A percentile compares a stretch with the other conserved stretches of the same genome.
Conservation (phyloP, 306 rosid species). For the Quillaja saponaria region DNA sequence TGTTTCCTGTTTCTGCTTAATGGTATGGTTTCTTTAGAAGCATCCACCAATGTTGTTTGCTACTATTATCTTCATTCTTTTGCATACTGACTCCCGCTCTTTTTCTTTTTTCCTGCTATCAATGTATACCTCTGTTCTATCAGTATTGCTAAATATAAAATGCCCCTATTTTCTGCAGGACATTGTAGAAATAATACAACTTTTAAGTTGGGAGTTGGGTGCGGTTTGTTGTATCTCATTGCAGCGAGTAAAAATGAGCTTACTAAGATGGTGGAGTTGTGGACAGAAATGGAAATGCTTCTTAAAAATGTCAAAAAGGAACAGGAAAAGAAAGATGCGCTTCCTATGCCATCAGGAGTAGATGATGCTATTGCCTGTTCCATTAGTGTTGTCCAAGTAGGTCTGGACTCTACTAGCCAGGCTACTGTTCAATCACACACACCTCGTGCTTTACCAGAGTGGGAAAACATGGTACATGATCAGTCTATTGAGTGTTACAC, state of each 20-base stretch:
- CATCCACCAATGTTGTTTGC: too few species aligned
- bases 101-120: background rate
- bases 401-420: constrained; percentile 43
- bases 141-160: background rate
- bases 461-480: constrained; percentile 27
- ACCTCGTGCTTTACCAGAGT: constrained; percentile 31
- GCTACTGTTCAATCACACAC: constrained; percentile 42
- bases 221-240: constrained; percentile 64
- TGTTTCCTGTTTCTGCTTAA: background rate
- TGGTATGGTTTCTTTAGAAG: too few species aligned
- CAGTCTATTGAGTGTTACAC: constrained; percentile 28
- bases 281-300: constrained; percentile 69
- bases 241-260: constrained; percentile 70
- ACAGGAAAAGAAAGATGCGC: constrained; percentile 35
- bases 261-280: constrained; percentile 65
- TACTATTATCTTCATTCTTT: constrained; percentile 14
- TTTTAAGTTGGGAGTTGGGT: constrained; percentile 81
- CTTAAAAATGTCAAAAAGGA: constrained; percentile 64
- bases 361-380: constrained; percentile 46
- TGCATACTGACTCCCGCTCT: background rate
- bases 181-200: constrained; percentile 43
- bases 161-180: constrained; percentile 40
- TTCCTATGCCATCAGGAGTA: constrained; percentile 34
- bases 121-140: background rate
- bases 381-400: constrained; percentile 48